A percentile compares a stretch with the other conserved stretches of the same genome.
Conservation (phyloP, 73 alveolate species). For the Tetrahymena thermophila region DNA sequence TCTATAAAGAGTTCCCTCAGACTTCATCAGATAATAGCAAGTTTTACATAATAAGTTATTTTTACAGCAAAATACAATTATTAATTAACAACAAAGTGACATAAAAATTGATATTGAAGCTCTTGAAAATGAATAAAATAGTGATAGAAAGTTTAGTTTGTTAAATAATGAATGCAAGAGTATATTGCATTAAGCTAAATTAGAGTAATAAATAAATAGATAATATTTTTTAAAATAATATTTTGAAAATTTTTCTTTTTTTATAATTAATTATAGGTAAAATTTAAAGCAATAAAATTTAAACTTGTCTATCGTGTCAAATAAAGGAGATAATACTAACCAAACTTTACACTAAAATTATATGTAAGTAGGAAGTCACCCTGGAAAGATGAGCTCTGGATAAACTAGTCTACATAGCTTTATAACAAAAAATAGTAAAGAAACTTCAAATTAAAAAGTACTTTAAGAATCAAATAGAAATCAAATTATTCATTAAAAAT, state of each 20-base stretch:
- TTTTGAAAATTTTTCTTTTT: not conserved
- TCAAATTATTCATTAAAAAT: not conserved
- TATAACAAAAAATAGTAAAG: not conserved
- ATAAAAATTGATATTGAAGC: not conserved
- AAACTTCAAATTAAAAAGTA: not conserved
- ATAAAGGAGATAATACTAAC: not conserved
- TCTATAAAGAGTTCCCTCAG: not conserved
- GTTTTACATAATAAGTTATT: not conserved
- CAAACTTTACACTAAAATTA: not conserved
- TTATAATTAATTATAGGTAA: not conserved
- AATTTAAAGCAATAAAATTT: not conserved
- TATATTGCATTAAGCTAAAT: not conserved
- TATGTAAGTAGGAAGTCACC: not conserved
- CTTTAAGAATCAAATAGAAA: not conserved
- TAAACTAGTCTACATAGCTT: not conserved
- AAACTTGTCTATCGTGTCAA: not conserved
- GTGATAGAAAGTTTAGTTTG: not conserved
- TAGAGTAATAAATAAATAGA: not conserved
- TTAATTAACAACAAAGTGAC: not conserved
- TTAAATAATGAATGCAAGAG: not conserved
- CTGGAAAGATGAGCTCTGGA: not conserved
- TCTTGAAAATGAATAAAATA: not conserved
- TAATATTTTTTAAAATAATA: not conserved
- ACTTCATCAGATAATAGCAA: not conserved
- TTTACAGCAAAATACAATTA: not conserved